A percentile compares a stretch with the other conserved stretches of the same genome.
These are phyloP conservation scores for Harringtonia aguacate DNA, from an alignment of 2,329 filamentous ascomycete genomes.

Conservation along the genomic window DNA sequence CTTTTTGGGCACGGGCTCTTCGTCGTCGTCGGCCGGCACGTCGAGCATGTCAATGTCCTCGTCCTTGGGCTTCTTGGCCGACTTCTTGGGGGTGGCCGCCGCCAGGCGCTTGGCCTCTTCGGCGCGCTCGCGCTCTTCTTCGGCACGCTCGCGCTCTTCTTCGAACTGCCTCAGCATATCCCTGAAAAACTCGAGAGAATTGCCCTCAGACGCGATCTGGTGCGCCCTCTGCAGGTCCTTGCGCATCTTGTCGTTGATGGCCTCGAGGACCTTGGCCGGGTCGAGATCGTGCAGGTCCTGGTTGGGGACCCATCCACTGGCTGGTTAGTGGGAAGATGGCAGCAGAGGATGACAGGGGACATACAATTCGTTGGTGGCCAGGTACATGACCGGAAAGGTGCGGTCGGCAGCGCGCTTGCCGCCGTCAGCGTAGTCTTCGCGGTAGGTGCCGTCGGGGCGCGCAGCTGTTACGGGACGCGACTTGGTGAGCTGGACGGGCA, in stretches of 20 bases:
- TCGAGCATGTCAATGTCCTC: slow-evolving; percentile 49
- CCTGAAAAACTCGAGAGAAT: slow-evolving; percentile 77
- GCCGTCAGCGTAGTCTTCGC: slow-evolving; percentile 76
- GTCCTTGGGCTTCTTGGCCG: slow-evolving; percentile 40
- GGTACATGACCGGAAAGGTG: slow-evolving; percentile 90
- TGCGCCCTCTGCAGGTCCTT: slow-evolving; percentile 75
- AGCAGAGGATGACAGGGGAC: slow-evolving; percentile 21
- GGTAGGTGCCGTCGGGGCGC: slow-evolving; percentile 73
- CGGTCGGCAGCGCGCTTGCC: slow-evolving; percentile 78
- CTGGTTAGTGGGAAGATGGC: not conserved
- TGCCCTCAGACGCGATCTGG: slow-evolving; percentile 64
- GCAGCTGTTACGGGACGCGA: slow-evolving; percentile 76
- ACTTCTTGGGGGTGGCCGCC: slow-evolving; percentile 28
- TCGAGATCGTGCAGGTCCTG: slow-evolving; percentile 70
- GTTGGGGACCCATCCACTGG: slow-evolving; percentile 85
- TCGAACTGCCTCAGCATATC: slow-evolving; percentile 60
- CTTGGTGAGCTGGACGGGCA: slow-evolving; percentile 66
- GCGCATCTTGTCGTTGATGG: slow-evolving; percentile 65
- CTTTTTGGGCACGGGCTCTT: slow-evolving; percentile 37
- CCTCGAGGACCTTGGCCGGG: slow-evolving; percentile 56
- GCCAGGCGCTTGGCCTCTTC: slow-evolving; percentile 7
- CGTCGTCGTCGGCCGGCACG: slow-evolving; percentile 40
- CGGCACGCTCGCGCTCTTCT: slow-evolving; percentile 47
- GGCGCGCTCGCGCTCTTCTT: slow-evolving; percentile 48
- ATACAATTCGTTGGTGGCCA: slow-evolving; percentile 95